A percentile compares a stretch with the other conserved stretches of the same genome.
Evolutionary conservation across 1,139 yeast genomes (phyloP).

Genomic region (Lodderomyces metapsilosis): DNA sequence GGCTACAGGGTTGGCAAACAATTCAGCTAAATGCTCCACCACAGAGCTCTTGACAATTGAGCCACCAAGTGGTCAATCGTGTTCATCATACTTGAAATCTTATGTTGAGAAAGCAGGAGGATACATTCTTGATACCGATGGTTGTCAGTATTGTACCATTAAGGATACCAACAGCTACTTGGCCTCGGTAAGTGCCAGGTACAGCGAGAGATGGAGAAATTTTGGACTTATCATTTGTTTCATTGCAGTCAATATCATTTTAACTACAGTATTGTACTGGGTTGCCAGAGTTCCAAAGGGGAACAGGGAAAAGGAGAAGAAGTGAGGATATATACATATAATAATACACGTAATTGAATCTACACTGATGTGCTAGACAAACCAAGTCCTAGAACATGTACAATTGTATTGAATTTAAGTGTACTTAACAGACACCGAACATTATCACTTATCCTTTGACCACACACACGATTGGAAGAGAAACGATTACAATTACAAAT

Average conservation of each 20-base stretch:
- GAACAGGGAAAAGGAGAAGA: constrained; percentile 16
- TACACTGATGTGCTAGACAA: too few species aligned
- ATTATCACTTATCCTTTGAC: too few species aligned
- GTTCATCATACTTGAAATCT: constrained; percentile 49
- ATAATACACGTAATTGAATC: too few species aligned
- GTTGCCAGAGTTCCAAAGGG: constrained; percentile 72
- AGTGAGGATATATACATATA: too few species aligned
- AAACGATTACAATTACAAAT: too few species aligned
- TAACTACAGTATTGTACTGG: constrained; percentile 63
- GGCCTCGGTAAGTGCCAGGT: constrained; percentile 40
- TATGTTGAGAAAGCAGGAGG: constrained; percentile 50
- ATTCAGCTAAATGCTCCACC: constrained; percentile 24
- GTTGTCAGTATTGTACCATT: constrained; percentile 36
- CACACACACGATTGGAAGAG: too few species aligned
- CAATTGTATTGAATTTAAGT: too few species aligned
- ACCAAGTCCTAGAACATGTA: too few species aligned
- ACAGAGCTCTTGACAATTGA: constrained; percentile 24
- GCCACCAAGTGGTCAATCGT: constrained; percentile 51
- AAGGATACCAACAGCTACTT: constrained; percentile 53
- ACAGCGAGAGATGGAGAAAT: constrained; percentile 62
- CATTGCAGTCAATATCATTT: constrained; percentile 51
- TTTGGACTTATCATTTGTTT: constrained; percentile 54
- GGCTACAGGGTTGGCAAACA: constrained; percentile 26
- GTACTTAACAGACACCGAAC: too few species aligned
- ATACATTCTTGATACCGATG: constrained; percentile 21